phyloP scores from a whole-genome alignment of 208 protist genomes.

The Phytomonas sp. region DNA sequence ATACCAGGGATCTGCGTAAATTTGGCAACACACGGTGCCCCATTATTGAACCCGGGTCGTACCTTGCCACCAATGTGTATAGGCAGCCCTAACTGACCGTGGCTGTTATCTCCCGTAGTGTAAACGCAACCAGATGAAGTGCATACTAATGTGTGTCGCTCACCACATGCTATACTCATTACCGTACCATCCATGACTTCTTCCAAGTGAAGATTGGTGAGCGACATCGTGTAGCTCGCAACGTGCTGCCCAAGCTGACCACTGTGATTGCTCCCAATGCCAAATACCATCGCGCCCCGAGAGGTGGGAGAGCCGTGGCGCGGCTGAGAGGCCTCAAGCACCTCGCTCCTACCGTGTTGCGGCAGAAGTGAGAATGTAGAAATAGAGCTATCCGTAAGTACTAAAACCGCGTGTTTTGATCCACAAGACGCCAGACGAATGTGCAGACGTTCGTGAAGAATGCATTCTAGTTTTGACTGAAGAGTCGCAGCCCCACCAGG shows the following conservation, averaged over 20 bases:
- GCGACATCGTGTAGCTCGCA: slow-evolving; percentile 45
- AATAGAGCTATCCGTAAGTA: too few species aligned
- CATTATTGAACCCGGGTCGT: slow-evolving; percentile 3
- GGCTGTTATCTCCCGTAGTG: slow-evolving; percentile 64
- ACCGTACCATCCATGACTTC: slow-evolving; percentile 26
- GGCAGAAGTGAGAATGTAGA: background rate
- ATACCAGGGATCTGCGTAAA: slow-evolving; percentile 47
- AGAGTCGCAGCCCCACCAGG: too few species aligned
- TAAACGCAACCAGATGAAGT: slow-evolving; percentile 58
- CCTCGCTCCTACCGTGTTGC: background rate
- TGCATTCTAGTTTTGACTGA: too few species aligned
- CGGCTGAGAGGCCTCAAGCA: background rate
- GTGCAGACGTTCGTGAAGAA: too few species aligned
- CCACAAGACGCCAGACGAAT: too few species aligned
- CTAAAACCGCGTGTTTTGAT: too few species aligned
- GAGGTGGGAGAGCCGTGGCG: background rate
- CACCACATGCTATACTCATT: slow-evolving; percentile 55
- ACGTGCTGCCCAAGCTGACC: slow-evolving; percentile 63
- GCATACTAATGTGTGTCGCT: slow-evolving; percentile 49
- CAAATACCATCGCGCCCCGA: slow-evolving; percentile 21
- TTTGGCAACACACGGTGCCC: slow-evolving; percentile 15
- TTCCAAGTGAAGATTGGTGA: slow-evolving; percentile 45
- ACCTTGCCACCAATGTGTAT: slow-evolving; percentile 13
- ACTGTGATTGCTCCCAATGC: slow-evolving; percentile 72
- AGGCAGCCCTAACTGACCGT: slow-evolving; percentile 51